Percentiles rank a stretch among this genome's conserved stretches.
phyloP scores from a whole-genome alignment of 2,329 filamentous ascomycete genomes.

The Fusarium mexicanum region DNA sequence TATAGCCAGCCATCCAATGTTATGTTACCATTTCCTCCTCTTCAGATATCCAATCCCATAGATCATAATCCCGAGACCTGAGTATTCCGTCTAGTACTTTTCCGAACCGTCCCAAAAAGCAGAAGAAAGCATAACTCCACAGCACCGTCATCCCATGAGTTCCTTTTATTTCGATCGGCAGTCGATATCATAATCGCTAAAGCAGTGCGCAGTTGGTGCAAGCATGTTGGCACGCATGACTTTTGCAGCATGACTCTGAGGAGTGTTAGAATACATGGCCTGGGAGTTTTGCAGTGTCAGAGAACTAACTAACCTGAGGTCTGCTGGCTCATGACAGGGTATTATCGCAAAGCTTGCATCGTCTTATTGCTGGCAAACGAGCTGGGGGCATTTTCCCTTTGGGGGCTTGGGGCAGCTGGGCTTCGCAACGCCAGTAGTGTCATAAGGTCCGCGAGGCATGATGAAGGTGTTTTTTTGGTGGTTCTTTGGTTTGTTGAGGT shows the following conservation, averaged over 20 bases:
- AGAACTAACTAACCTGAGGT: constrained; percentile 24
- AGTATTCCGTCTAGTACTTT: constrained; percentile 43
- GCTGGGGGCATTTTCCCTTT: constrained; percentile 41
- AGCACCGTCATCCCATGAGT: constrained; percentile 35
- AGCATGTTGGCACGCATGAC: constrained; percentile 8
- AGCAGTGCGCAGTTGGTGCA: constrained; percentile 34
- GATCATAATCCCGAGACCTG: constrained; percentile 31
- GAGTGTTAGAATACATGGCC: constrained; percentile 15
- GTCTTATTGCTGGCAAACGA: constrained; percentile 23
- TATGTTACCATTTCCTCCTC: constrained; percentile 37
- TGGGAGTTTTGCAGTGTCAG: not conserved
- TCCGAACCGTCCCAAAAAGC: constrained; percentile 36
- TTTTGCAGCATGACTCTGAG: constrained; percentile 31
- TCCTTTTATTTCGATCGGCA: constrained; percentile 38
- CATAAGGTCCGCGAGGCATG: constrained; percentile 52
- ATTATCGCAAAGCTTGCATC: constrained; percentile 10
- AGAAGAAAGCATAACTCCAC: constrained; percentile 39
- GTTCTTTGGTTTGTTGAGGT: constrained; percentile 14
- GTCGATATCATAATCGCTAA: constrained; percentile 40
- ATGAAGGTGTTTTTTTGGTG: constrained; percentile 18
- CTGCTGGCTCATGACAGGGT: constrained; percentile 28
- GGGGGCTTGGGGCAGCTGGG: constrained; percentile 50
- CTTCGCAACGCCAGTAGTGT: constrained; percentile 51
- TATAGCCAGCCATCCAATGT: constrained; percentile 27
- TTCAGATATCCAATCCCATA: constrained; percentile 29